These are phyloP conservation scores for Biscogniauxia mediterranea DNA, from an alignment of 2,329 filamentous ascomycete species.

Conservation along the genomic window DNA sequence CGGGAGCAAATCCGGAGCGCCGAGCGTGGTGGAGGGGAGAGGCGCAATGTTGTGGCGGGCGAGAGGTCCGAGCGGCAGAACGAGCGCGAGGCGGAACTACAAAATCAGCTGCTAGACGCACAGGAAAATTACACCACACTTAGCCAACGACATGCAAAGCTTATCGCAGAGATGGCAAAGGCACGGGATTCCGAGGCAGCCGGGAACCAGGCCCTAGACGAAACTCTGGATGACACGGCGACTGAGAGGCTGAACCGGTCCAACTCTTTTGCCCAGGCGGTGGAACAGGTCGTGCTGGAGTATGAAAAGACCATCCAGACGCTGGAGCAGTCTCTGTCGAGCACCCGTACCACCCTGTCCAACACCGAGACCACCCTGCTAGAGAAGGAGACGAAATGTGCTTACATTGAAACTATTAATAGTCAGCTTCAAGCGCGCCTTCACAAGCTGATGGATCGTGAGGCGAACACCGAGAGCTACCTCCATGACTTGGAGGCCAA, in stretches of 20 bases:
- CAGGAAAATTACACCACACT: conserved; percentile 94
- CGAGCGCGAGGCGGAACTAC: conserved; percentile 83
- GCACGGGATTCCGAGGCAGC: conserved; percentile 68
- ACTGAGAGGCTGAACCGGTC: conserved; percentile 90
- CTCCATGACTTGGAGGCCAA: conserved; percentile 88
- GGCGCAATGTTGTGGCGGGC: conserved; percentile 54
- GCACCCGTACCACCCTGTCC: conserved; percentile 79
- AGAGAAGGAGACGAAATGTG: conserved; percentile 91
- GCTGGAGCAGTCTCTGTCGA: conserved; percentile 86
- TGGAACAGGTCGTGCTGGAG: conserved; percentile 93
- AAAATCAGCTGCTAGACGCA: conserved; percentile 87
- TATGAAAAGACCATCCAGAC: conserved; percentile 98
- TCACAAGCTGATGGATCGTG: conserved; percentile 90
- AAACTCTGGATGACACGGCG: conserved; percentile 71
- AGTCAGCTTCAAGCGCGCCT: conserved; percentile 83
- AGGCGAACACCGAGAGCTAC: conserved; percentile 88
- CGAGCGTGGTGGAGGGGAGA: conserved; percentile 62
- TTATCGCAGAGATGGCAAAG: conserved; percentile 90
- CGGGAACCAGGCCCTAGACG: conserved; percentile 58
- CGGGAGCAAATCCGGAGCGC: conserved; percentile 88
- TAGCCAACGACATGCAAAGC: conserved; percentile 88
- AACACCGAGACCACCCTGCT: conserved; percentile 81
- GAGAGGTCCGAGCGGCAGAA: conserved; percentile 77
- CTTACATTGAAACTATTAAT: conserved; percentile 90
- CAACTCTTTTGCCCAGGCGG: conserved; percentile 91